These are phyloP conservation scores for Fragaria ananassa DNA, from an alignment of 306 rosid species.

Conservation along the genomic window DNA sequence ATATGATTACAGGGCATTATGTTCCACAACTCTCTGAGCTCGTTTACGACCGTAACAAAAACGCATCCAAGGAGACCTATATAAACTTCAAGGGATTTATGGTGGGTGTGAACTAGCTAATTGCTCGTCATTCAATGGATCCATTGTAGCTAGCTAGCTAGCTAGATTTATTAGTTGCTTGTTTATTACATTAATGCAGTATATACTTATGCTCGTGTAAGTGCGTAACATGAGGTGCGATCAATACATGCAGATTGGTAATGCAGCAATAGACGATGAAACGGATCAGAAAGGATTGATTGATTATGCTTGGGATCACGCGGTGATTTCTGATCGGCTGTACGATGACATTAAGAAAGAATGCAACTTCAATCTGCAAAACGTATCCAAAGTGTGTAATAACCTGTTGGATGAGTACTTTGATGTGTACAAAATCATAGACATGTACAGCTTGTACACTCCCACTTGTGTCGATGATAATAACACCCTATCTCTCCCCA, in stretches of 20 bases:
- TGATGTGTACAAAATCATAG: slow-evolving; percentile 28
- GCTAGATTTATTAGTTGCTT: not conserved
- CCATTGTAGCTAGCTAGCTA: not conserved
- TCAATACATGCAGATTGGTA: slow-evolving; percentile 33
- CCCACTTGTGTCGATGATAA: slow-evolving; percentile 18
- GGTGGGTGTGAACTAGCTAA: slow-evolving; percentile 14
- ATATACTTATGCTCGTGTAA: not conserved
- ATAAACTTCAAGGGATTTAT: slow-evolving; percentile 54
- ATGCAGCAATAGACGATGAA: slow-evolving; percentile 44
- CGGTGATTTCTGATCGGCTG: slow-evolving; percentile 41
- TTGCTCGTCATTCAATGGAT: not conserved
- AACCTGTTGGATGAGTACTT: slow-evolving; percentile 12
- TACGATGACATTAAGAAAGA: slow-evolving; percentile 26
- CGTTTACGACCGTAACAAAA: slow-evolving; percentile 38
- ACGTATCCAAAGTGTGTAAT: slow-evolving; percentile 8
- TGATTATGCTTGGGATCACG: slow-evolving; percentile 54
- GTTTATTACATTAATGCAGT: not conserved
- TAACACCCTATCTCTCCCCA: not conserved
- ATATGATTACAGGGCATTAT: slow-evolving; percentile 63
- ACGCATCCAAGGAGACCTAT: slow-evolving; percentile 13
- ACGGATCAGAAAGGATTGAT: slow-evolving; percentile 46
- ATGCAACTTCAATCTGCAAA: slow-evolving; percentile 35
- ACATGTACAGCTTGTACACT: slow-evolving; percentile 50
- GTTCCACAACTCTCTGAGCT: slow-evolving; percentile 58
- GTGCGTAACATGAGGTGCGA: not conserved